phyloP scores from a whole-genome alignment of 441 rosid genomes.

The Daphne laureola region DNA sequence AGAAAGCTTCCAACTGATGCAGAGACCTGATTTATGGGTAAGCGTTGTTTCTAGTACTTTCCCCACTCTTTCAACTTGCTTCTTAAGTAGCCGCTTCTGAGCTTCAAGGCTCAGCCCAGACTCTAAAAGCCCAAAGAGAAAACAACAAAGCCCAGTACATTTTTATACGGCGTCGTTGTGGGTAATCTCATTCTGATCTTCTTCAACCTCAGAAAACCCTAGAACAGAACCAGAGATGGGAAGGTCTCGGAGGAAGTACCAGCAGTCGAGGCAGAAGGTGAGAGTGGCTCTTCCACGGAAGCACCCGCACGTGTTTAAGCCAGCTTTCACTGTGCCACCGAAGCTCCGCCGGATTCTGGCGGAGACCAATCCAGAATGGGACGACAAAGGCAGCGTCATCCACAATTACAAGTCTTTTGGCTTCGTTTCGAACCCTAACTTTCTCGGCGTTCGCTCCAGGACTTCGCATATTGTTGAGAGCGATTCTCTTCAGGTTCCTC shows the following conservation, averaged over 20 bases:
- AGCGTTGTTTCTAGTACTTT: slow-evolving; percentile 2
- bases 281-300: slow-evolving; percentile 67
- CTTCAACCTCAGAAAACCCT: slow-evolving; percentile 20
- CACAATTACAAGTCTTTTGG: slow-evolving; percentile 86
- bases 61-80: neutral
- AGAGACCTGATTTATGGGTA: neutral
- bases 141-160: too few species aligned
- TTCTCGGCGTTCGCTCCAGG: slow-evolving; percentile 69
- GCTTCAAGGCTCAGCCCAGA: too few species aligned
- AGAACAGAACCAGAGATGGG: slow-evolving; percentile 38
- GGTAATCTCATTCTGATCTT: too few species aligned
- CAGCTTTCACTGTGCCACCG: slow-evolving; percentile 62
- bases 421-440: slow-evolving; percentile 76
- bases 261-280: slow-evolving; percentile 62
- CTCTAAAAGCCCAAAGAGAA: too few species aligned
- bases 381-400: slow-evolving; percentile 73
- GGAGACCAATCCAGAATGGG: slow-evolving; percentile 55
- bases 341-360: slow-evolving; percentile 67
- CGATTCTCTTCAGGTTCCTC: slow-evolving; percentile 66
- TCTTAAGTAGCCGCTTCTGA: too few species aligned
- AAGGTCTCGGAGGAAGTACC: slow-evolving; percentile 73
- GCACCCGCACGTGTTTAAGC: slow-evolving; percentile 54
- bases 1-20: neutral
- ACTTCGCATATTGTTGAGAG: slow-evolving; percentile 55
- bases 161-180: neutral